Evolutionary conservation across 1,284 basidiomycete genomes (phyloP), one percentile per base, ranked within the genome.

Genomic region (Abortiporus biennis): DNA sequence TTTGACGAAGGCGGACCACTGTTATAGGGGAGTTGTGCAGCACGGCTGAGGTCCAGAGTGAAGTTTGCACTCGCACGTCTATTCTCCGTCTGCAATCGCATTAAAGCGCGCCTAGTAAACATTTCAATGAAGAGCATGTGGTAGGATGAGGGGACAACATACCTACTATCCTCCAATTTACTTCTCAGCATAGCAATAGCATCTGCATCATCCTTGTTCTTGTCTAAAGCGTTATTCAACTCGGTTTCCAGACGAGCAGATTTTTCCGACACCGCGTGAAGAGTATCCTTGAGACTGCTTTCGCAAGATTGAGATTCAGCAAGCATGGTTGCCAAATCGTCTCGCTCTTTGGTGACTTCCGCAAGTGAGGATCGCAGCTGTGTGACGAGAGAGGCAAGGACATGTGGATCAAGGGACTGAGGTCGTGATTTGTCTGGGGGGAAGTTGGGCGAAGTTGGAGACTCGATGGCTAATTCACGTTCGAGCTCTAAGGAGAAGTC

Each of bases 111-210:
- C 51, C 85, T 88, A 54, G 17, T 36, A n/a, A n/a, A n/a, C n/a
- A n/a, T n/a, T n/a, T n/a, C 45, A 23, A 51, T 40, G 36, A 41
- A 36, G 21, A 39, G 33, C 38, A 32, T 44, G 20, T n/a, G n/a
- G n/a, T n/a, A n/a, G 21, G 23, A 47, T 17, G 25, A 31, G 20
- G 17, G 23, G 12, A 31, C 16, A 17, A 63, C 72, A 29, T 54
- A 84, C 85, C 92, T 73, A 63, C 88, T 91, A 61, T 92, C 87
- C 54, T 95, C 92, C n/a, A 95, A 86, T 58, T 92, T 93, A 15
- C 79, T 74, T 23, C 92, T 74, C 31, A 96, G 68, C 59, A 90
- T 69, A 8, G 75, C 67, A 29, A 95, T 90, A 37, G 83, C 82
- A 51, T 91, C 84, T 53, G 90, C 86, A 36, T 92, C 88, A 34